Conservation (phyloP, 306 rosid species). For the Coriaria nepalensis region DNA sequence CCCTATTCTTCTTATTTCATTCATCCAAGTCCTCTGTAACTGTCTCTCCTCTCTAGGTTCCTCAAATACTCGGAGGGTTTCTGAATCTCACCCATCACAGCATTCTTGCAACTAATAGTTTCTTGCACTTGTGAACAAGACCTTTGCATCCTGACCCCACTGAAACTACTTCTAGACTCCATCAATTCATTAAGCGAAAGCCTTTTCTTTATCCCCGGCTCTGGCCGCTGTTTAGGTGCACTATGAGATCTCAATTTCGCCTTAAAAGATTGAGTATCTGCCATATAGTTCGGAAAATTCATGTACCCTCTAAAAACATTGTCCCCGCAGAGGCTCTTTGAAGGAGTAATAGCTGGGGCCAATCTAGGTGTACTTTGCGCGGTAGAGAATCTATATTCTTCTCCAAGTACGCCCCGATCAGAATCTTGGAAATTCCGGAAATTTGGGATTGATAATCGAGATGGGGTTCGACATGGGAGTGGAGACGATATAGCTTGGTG, state of each 20-base stretch:
- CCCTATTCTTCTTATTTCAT: not conserved
- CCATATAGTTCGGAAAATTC: slow-evolving; percentile 58
- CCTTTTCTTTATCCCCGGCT: slow-evolving; percentile 42
- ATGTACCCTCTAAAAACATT: slow-evolving; percentile 29
- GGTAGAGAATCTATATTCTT: slow-evolving; percentile 63
- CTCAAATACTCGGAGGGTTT: slow-evolving; percentile 29
- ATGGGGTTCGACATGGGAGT: slow-evolving; percentile 24
- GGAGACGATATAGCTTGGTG: slow-evolving; percentile 41
- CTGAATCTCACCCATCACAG: slow-evolving; percentile 60
- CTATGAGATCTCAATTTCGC: slow-evolving; percentile 83
- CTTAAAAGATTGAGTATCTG: slow-evolving; percentile 56
- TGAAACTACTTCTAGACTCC: slow-evolving; percentile 59
- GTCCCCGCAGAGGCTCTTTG: slow-evolving; percentile 39
- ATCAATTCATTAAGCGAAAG: slow-evolving; percentile 56
- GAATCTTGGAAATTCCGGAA: slow-evolving; percentile 34
- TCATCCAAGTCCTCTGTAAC: slow-evolving; percentile 22
- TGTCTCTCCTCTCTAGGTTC: slow-evolving; percentile 20
- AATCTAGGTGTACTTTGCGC: slow-evolving; percentile 86
- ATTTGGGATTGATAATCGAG: slow-evolving; percentile 31
- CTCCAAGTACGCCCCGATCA: slow-evolving; percentile 61
- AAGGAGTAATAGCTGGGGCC: slow-evolving; percentile 33
- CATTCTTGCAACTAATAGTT: slow-evolving; percentile 63
- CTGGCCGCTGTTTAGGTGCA: slow-evolving; percentile 88
- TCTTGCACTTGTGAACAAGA: slow-evolving; percentile 72
- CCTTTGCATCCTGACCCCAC: slow-evolving; percentile 76